These are phyloP conservation scores for Pseudophaeomoniella oleicola DNA, from an alignment of 2,329 filamentous ascomycete species.

Conservation along the genomic window DNA sequence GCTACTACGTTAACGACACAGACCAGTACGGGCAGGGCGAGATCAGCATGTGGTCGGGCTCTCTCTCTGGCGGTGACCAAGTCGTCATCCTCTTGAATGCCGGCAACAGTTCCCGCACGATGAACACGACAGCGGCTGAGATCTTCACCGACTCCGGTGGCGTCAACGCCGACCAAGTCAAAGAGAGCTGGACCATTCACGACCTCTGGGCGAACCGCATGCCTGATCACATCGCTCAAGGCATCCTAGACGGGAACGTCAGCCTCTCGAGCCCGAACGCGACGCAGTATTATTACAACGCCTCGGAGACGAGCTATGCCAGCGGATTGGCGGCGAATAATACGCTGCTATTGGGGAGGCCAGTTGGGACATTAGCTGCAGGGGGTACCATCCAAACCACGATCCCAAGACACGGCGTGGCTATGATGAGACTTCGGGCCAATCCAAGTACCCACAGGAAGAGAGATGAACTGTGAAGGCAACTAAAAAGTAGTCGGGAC, in stretches of 20 bases:
- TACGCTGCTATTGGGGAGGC: constrained; percentile 30
- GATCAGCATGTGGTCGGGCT: constrained; percentile 36
- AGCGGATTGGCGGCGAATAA: constrained; percentile 28
- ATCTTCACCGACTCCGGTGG: constrained; percentile 36
- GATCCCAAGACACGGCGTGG: constrained; percentile 34
- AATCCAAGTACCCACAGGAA: constrained; percentile 17
- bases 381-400: constrained; percentile 27
- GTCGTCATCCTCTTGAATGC: constrained; percentile 38
- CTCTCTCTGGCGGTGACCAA: constrained; percentile 30
- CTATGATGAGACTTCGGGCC: constrained; percentile 32
- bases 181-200: constrained; percentile 35
- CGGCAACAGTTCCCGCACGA: constrained; percentile 23
- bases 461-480: constrained; percentile 27
- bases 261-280: constrained; percentile 17
- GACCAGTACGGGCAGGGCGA: constrained; percentile 30
- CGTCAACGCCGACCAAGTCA: constrained; percentile 26
- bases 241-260: constrained; percentile 27
- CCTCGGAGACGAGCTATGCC: constrained; percentile 32
- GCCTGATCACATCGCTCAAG: constrained; percentile 27
- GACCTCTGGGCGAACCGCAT: constrained; percentile 44
- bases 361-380: constrained; percentile 28
- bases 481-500: too few species aligned
- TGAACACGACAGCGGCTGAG: constrained; percentile 37
- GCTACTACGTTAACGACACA: constrained; percentile 24
- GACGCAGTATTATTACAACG: constrained; percentile 29